Base-by-base conservation (phyloP, 2,329 filamentous ascomycete genomes). In the Kalmusia sp. region DNA sequence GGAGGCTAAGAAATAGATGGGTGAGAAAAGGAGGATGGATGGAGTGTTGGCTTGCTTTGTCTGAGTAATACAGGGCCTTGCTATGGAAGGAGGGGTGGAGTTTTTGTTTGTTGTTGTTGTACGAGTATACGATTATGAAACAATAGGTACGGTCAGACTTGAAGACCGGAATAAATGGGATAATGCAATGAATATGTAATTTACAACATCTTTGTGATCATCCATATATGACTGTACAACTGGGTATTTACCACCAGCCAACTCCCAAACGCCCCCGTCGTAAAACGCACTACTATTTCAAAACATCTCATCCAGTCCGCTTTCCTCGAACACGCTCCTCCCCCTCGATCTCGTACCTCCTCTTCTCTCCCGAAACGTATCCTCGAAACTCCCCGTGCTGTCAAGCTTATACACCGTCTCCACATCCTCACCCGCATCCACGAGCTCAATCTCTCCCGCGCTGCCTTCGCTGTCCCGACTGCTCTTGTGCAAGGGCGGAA, bases 301-400 rank as follows among this genome's bases (percentile, higher is more conserved):
- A 40, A 73, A 73, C 69, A 73, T 73, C 46, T 73, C 70, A 53
- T 67, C 65, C 52, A 73, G 47, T 3, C 70, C 70, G 45, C 69
- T 73, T 47, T 73, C 69, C 7, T 70, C 64, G 19, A 72, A 57
- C 15, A 62, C 56, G 34, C 64, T 64, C 19, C 39, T 52, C 15
- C 54, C 61, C 21, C 63, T 57, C 22, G 33, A 37, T 2, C 34
- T 54, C n/a, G 28, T 46, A 28, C 17, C 50, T 14, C 19, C 34
- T n/a, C 40, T 58, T 59, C 73, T 77, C 48, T 68, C 72, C 17
- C 76, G 51, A 56, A 80, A 80, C 1, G 78, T 80, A 57, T 80
- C 78, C 2, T 79, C 76, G n/a, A 80, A 63, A 11, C 58, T 61
- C 7, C 58, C 56, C 11, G 49, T 65, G 44, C 54, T 69, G 2